Evolutionary conservation across 208 protist genomes (phyloP).

Genomic region (Acanthamoeba healyi): DNA sequence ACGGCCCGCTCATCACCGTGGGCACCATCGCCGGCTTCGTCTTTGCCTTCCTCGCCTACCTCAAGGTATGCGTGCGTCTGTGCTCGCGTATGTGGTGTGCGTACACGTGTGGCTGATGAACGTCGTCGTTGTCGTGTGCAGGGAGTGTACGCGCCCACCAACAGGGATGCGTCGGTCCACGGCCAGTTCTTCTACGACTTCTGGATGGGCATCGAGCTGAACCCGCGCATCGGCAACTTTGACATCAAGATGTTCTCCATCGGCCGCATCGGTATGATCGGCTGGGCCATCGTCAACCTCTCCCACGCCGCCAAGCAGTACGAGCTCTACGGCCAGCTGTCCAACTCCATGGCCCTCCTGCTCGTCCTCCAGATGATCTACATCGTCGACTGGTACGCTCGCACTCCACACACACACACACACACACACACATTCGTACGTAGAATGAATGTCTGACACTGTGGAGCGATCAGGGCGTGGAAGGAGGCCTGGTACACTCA

Average conservation of each 20-base stretch:
- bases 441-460: neutral
- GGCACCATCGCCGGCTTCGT: conserved; percentile 78
- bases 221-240: conserved; percentile 94
- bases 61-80: conserved; percentile 70
- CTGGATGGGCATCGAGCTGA: conserved; percentile 96
- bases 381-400: conserved; percentile 94
- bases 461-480: conserved; percentile 71
- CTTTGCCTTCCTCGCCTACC: conserved; percentile 77
- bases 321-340: conserved; percentile 89
- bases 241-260: conserved; percentile 98
- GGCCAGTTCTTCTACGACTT: conserved; percentile 96
- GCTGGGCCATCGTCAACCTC: conserved; percentile 96
- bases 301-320: conserved; percentile 92
- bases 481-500: conserved; percentile 93
- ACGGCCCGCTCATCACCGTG: conserved; percentile 71
- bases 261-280: conserved; percentile 96
- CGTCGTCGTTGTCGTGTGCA: neutral
- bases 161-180: conserved; percentile 42
- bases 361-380: conserved; percentile 94
- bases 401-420: neutral
- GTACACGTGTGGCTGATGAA: neutral
- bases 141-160: conserved; percentile 49
- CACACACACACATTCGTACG: neutral
- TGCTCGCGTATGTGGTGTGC: neutral
- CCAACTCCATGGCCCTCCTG: conserved; percentile 93